These are phyloP conservation scores for Secale cereale DNA, from an alignment of 176 grass and related monocot genomes.

Conservation along the genomic window DNA sequence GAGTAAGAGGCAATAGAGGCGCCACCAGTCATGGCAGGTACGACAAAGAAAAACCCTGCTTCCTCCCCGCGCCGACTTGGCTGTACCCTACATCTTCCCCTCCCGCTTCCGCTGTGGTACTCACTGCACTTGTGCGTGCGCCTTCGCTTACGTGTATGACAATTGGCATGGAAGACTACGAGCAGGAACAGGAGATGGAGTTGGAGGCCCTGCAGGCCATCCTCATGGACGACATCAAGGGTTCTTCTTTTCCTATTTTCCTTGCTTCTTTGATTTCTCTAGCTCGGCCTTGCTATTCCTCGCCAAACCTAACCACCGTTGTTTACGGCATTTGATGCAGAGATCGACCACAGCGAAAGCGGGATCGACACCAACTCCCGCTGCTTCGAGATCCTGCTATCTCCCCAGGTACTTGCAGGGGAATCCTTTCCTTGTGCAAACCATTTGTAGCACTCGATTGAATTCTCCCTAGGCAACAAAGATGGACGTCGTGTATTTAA, in stretches of 20 bases:
- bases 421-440: background rate
- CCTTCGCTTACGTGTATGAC: background rate
- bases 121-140: slow-evolving; percentile 5
- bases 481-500: background rate
- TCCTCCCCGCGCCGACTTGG: background rate
- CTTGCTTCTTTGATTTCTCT: background rate
- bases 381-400: slow-evolving; percentile 84
- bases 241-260: slow-evolving; percentile 23
- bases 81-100: background rate
- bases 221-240: slow-evolving; percentile 94
- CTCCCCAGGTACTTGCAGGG: slow-evolving; percentile 55
- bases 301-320: background rate
- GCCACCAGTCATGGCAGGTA: slow-evolving; percentile 44
- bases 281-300: background rate
- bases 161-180: slow-evolving; percentile 48
- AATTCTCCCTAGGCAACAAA: background rate
- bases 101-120: slow-evolving; percentile 7
- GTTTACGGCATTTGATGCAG: slow-evolving; percentile 25
- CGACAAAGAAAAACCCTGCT: slow-evolving; percentile 1
- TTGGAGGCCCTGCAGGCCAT: slow-evolving; percentile 92
- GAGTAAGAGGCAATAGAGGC: background rate
- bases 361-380: slow-evolving; percentile 59
- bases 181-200: slow-evolving; percentile 99
- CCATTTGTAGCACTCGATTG: background rate
- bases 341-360: slow-evolving; percentile 87